Base-by-base conservation (phyloP, 2,329 filamentous ascomycete genomes). In the Neophaeococcomyces aloes region DNA sequence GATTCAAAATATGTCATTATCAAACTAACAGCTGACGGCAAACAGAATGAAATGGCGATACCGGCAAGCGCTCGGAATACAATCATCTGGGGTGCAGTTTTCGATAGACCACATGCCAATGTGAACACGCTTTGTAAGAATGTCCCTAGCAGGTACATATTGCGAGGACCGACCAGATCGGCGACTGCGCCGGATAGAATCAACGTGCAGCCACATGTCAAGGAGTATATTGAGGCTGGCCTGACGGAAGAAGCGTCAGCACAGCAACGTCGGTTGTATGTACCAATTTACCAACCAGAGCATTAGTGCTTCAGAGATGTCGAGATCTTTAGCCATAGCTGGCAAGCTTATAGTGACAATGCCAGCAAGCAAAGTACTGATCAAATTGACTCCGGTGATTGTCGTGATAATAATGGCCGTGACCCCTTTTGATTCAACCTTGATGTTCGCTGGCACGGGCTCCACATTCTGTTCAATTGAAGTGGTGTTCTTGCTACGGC, bases 181-280 rank as follows among this genome's bases (percentile, higher is more conserved):
- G 70, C 65, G 5, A 75, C 56, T 3, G 72, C 68, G 2, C 72
- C 72, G 2, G 65, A 63, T 2, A 75, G 54, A 1, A 76, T 60
- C 0, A 76, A 64, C 4, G 66, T 67, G 34, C 68, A 70, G 36
- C 68, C 70, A 40, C 65, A 66, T 0, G 69, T 69, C 13, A 75
- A 52, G 10, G 58, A 56, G 41, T 56, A 56, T 13, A 62, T 58
- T 6, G 63, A 64, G 1, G 62, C 54, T 5, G 66, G 57, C 44
- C 54, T 60, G 19, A n/a, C n/a, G n/a, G n/a, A n/a, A n/a, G n/a
- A n/a, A n/a, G n/a, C n/a, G n/a, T n/a, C n/a, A 27, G 31, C 14
- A 27, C 25, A 8, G 11, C 31, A 18, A 25, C 13, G 29, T 29
- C 13, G 25, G 29, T n/a, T 5, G 10, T n/a, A 29, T 40, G 11